Conservation (phyloP, 129 eudicot species). For the Flaveria brownii region DNA sequence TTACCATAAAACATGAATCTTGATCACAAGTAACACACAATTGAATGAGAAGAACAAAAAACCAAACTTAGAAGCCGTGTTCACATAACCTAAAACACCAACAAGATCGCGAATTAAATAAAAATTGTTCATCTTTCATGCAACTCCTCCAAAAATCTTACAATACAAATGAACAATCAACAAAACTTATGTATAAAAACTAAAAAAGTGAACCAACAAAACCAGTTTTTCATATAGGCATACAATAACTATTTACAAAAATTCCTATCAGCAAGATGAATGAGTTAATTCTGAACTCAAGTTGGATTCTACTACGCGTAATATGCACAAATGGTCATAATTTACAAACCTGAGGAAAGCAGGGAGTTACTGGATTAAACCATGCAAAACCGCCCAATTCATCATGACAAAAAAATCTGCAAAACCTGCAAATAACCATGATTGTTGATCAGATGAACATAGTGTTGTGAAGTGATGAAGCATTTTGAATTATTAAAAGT, state of each 20-base stretch:
- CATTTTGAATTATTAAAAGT: background rate
- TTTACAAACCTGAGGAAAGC: conserved; percentile 10
- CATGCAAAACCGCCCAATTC: conserved; percentile 15
- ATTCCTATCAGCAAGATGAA: conserved; percentile 18
- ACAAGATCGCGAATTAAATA: background rate
- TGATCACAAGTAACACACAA: background rate
- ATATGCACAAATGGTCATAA: conserved; percentile 25
- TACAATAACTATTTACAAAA: conserved; percentile 21
- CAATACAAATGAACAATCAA: conserved; percentile 12
- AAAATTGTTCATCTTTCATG: background rate
- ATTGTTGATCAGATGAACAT: conserved; percentile 15
- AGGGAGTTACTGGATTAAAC: conserved; percentile 17
- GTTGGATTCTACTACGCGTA: conserved; percentile 17
- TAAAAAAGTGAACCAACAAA: conserved; percentile 5
- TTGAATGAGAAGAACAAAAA: background rate
- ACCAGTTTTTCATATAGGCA: conserved; percentile 12
- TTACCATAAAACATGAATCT: background rate
- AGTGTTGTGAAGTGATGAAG: background rate
- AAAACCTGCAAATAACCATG: conserved; percentile 22
- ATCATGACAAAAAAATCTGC: conserved; percentile 4
- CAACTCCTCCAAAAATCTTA: background rate
- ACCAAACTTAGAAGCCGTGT: background rate
- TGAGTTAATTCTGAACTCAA: conserved; percentile 22
- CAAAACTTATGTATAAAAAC: conserved; percentile 1
- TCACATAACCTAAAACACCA: background rate